Percentiles rank a stretch among this genome's conserved stretches.
Evolutionary conservation across 495 filamentous ascomycete species (phyloP).

Genomic region (Penicillium psychrofluorescens): DNA sequence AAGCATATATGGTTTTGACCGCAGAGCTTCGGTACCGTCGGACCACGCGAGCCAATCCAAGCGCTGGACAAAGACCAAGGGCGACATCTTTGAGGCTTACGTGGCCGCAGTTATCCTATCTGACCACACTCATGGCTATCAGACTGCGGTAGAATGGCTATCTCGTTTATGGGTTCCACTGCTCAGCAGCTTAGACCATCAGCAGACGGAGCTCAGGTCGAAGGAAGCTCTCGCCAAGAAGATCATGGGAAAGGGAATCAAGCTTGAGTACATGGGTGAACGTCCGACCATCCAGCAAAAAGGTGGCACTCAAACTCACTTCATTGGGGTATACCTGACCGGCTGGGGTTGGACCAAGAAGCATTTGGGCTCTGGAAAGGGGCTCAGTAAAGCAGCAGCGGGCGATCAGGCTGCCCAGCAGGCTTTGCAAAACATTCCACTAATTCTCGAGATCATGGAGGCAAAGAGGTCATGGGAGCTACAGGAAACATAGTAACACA

Average conservation of each 20-base stretch:
- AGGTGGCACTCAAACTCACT: slow-evolving; percentile 52
- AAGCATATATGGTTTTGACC: slow-evolving; percentile 58
- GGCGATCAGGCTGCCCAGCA: slow-evolving; percentile 61
- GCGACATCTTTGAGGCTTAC: slow-evolving; percentile 86
- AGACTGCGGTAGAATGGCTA: slow-evolving; percentile 58
- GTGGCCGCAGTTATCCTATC: slow-evolving; percentile 69
- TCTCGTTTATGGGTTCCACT: slow-evolving; percentile 57
- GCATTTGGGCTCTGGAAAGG: slow-evolving; percentile 60
- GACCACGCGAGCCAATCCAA: slow-evolving; percentile 32
- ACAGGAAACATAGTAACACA: too few relatives aligned
- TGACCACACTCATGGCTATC: slow-evolving; percentile 51
- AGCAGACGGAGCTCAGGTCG: slow-evolving; percentile 29
- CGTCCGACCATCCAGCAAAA: slow-evolving; percentile 43
- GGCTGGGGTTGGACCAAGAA: slow-evolving; percentile 64
- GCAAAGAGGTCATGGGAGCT: slow-evolving; percentile 37
- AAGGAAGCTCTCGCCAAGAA: slow-evolving; percentile 50
- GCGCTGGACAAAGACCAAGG: slow-evolving; percentile 60
- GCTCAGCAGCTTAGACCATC: slow-evolving; percentile 25
- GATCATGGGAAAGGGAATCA: slow-evolving; percentile 53
- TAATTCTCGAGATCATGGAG: slow-evolving; percentile 48
- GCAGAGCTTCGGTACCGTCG: slow-evolving; percentile 45
- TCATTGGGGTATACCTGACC: slow-evolving; percentile 63
- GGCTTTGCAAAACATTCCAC: slow-evolving; percentile 52
- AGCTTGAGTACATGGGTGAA: slow-evolving; percentile 59
- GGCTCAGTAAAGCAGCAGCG: slow-evolving; percentile 64